phyloP scores from a whole-genome alignment of 2,329 filamentous ascomycete species.

The Cladorrhinum sp. region DNA sequence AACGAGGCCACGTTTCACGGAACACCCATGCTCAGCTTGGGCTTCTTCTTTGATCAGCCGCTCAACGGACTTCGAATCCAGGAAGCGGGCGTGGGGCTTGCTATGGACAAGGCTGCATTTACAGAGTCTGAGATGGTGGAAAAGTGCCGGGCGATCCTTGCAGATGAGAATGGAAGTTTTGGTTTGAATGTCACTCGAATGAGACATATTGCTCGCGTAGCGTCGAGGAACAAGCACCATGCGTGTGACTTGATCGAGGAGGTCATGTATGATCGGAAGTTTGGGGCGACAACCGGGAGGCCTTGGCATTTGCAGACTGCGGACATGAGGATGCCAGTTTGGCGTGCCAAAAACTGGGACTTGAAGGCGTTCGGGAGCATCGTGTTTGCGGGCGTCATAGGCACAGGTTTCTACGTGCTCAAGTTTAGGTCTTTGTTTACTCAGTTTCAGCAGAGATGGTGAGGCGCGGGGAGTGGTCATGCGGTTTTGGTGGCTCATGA shows the following conservation, averaged over 20 bases:
- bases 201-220: slow-evolving; percentile 37
- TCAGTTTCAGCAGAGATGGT: background rate
- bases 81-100: slow-evolving; percentile 34
- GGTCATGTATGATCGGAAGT: slow-evolving; percentile 35
- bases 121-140: slow-evolving; percentile 32
- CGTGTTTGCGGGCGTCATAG: background rate
- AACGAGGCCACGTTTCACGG: slow-evolving; percentile 43
- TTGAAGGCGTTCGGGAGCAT: background rate
- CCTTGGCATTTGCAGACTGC: slow-evolving; percentile 45
- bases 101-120: slow-evolving; percentile 38
- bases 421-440: background rate
- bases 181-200: slow-evolving; percentile 36
- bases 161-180: slow-evolving; percentile 32
- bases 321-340: slow-evolving; percentile 40
- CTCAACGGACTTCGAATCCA: slow-evolving; percentile 37
- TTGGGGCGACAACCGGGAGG: slow-evolving; percentile 20
- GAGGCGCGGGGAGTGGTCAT: too few species aligned
- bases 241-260: slow-evolving; percentile 43
- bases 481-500: too few species aligned
- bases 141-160: slow-evolving; percentile 30
- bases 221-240: slow-evolving; percentile 36
- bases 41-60: slow-evolving; percentile 43
- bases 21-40: slow-evolving; percentile 35
- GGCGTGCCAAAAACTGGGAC: slow-evolving; percentile 41
- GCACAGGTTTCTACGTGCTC: background rate